These are phyloP conservation scores for Candida verbasci DNA, from an alignment of 805 yeast genomes.

Conservation along the genomic window DNA sequence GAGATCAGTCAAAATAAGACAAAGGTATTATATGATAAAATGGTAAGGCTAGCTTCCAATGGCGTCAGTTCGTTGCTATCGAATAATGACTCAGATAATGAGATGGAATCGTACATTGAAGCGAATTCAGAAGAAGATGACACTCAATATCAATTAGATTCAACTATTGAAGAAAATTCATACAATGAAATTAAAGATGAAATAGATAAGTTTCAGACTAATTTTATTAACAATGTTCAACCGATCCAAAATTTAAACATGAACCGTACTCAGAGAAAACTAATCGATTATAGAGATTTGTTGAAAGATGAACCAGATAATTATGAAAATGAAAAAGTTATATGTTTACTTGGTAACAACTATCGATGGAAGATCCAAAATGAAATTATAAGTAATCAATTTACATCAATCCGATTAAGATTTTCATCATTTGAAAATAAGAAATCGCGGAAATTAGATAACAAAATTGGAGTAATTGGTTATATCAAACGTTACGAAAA, in stretches of 20 bases:
- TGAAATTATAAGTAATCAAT: slow-evolving; percentile 32
- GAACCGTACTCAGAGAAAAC: slow-evolving; percentile 31
- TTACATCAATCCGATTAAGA: slow-evolving; percentile 32
- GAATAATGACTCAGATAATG: slow-evolving; percentile 15
- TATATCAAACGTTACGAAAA: slow-evolving; percentile 16
- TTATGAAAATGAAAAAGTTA: slow-evolving; percentile 4
- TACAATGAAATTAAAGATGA: slow-evolving; percentile 18
- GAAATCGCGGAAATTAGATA: slow-evolving; percentile 1
- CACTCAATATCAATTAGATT: slow-evolving; percentile 7
- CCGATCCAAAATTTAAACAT: slow-evolving; percentile 7
- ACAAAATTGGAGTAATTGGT: slow-evolving; percentile 21
- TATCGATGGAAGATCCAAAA: slow-evolving; percentile 30
- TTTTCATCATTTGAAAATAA: slow-evolving; percentile 16
- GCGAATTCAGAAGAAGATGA: not conserved
- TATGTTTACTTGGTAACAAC: slow-evolving; percentile 3
- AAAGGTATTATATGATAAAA: slow-evolving; percentile 12
- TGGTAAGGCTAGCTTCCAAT: slow-evolving; percentile 5
- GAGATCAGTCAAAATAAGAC: slow-evolving; percentile 9
- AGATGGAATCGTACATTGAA: slow-evolving; percentile 7
- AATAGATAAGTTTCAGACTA: slow-evolving; percentile 26
- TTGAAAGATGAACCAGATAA: slow-evolving; percentile 11
- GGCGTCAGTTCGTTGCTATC: slow-evolving; percentile 6
- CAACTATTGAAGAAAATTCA: slow-evolving; percentile 4
- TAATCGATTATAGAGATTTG: slow-evolving; percentile 31
- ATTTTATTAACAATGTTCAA: slow-evolving; percentile 22